Conservation (phyloP, 352 stramenopile genomes). For the Aphanomyces invadans region DNA sequence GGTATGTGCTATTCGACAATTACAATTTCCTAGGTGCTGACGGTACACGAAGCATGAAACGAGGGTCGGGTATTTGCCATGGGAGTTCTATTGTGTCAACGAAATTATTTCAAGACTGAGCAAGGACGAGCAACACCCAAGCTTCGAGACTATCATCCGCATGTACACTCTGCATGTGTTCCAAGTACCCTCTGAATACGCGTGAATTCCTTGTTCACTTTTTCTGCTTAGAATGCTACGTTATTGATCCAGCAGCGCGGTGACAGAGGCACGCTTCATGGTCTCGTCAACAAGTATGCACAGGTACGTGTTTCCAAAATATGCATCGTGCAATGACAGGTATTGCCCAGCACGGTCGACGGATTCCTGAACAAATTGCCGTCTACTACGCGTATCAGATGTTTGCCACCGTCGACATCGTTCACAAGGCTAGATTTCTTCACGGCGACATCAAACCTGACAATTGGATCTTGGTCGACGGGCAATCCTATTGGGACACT, state of each 20-base stretch:
- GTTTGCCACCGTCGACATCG: conserved; percentile 53
- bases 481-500: conserved; percentile 25
- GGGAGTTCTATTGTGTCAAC: conserved; percentile 72
- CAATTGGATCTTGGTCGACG: conserved; percentile 66
- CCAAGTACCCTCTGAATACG: conserved; percentile 4
- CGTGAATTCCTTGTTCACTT: background rate
- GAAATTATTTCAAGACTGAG: conserved; percentile 18
- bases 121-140: background rate
- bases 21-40: background rate
- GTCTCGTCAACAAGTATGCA: conserved; percentile 71
- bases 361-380: conserved; percentile 59
- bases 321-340: background rate
- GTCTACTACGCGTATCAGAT: conserved; percentile 79
- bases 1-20: too few species aligned
- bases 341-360: conserved; percentile 33
- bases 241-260: conserved; percentile 71
- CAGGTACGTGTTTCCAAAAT: conserved; percentile 34
- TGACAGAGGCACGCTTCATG: conserved; percentile 55
- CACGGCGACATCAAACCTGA: conserved; percentile 84
- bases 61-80: conserved; percentile 53
- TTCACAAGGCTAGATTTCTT: conserved; percentile 56
- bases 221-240: conserved; percentile 49
- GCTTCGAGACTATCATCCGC: background rate
- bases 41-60: conserved; percentile 61
- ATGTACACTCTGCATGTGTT: conserved; percentile 6